These are phyloP conservation scores for Pisolithus tinctorius DNA, from an alignment of 768 basidiomycete genomes.

Conservation along the genomic window DNA sequence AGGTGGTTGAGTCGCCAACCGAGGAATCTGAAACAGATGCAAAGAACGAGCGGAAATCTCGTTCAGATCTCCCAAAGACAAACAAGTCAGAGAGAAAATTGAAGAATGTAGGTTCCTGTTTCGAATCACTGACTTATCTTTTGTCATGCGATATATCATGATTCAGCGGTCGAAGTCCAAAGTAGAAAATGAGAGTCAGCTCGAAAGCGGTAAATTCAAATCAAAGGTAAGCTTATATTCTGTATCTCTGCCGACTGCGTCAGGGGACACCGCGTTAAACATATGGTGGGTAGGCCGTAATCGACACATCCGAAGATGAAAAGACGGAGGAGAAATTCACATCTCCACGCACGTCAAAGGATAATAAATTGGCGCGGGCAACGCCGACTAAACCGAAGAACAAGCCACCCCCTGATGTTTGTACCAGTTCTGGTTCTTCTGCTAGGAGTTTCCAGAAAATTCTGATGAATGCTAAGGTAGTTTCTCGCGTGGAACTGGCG, in stretches of 20 bases:
- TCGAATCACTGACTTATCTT: not conserved
- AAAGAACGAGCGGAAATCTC: not conserved
- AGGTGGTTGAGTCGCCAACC: not conserved
- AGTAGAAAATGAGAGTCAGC: conserved; percentile 10
- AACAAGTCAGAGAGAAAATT: conserved; percentile 5
- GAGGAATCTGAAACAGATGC: not conserved
- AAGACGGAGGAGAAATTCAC: conserved; percentile 1
- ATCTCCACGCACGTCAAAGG: conserved; percentile 6
- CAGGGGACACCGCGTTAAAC: not conserved
- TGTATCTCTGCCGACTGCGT: not conserved
- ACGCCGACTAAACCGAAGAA: conserved; percentile 10
- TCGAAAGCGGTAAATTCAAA: conserved; percentile 18
- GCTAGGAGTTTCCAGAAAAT: not conserved
- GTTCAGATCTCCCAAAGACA: conserved; percentile 5
- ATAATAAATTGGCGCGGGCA: not conserved
- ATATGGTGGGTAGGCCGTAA: conserved; percentile 11
- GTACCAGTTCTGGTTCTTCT: not conserved
- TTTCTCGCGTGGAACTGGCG: not conserved
- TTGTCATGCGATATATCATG: not conserved
- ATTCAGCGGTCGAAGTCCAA: conserved; percentile 7
- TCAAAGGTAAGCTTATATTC: conserved; percentile 16
- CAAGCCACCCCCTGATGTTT: not conserved
- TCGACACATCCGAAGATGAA: conserved; percentile 26
- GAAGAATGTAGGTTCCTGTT: not conserved
- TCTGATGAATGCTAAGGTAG: not conserved